Evolutionary conservation across 2,329 filamentous ascomycete genomes (phyloP).

Genomic region (Botrytis cinerea): DNA sequence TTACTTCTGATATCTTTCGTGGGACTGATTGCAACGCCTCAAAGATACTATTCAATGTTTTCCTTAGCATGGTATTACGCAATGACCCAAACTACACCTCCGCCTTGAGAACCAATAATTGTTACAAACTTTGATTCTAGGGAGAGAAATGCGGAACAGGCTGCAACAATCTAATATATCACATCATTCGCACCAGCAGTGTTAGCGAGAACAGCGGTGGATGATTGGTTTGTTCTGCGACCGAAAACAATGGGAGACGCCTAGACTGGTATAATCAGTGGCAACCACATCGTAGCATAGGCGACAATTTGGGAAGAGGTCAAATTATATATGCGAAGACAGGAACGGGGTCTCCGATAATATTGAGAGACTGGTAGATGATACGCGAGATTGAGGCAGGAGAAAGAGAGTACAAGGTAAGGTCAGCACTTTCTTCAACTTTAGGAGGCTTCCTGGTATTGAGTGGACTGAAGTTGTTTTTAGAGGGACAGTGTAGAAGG

Average conservation of each 20-base stretch:
- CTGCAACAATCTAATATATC: constrained; percentile 47
- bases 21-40: constrained; percentile 23
- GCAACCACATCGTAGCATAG: constrained; percentile 47
- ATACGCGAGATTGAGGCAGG: constrained; percentile 21
- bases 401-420: constrained; percentile 1
- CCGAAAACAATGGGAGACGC: constrained; percentile 39
- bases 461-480: not conserved
- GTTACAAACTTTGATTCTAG: constrained; percentile 46
- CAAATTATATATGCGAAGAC: constrained; percentile 19
- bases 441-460: not conserved
- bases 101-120: constrained; percentile 52
- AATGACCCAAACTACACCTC: constrained; percentile 47
- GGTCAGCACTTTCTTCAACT: not conserved
- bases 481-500: not conserved
- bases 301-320: constrained; percentile 18
- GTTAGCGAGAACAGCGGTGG: constrained; percentile 46
- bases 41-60: constrained; percentile 24
- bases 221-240: constrained; percentile 43
- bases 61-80: constrained; percentile 36
- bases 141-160: constrained; percentile 46
- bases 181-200: constrained; percentile 48
- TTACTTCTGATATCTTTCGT: not conserved
- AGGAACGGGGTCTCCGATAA: constrained; percentile 4
- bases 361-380: constrained; percentile 11
- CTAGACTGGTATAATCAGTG: constrained; percentile 50